Base-by-base conservation (phyloP, 2,329 filamentous ascomycete genomes). In the Chaetomium strumarium region DNA sequence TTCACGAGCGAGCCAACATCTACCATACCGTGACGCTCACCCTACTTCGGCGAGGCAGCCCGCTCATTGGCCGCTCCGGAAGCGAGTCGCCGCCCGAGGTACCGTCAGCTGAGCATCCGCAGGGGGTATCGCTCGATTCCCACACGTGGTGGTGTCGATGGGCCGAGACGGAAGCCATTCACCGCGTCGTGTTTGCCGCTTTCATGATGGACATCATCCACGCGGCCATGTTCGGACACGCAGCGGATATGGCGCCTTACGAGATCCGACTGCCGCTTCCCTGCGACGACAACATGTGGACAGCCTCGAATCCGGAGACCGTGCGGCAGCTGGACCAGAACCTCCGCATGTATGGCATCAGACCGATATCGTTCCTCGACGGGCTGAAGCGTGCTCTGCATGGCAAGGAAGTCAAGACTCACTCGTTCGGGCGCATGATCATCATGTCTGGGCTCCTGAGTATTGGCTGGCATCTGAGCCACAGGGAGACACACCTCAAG, bases 151-250 rank as follows among this genome's bases (percentile, higher is more conserved):
- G 90, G 90, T 82, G 84, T 56, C 81, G 88, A 53, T 96, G 90
- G 90, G 90, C 93, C 49, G 88, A 88, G 29, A 88, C 87, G 0
- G 90, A 96, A 66, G 88, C 90, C 0, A 95, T 91, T 58, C 82
- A 90, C 55, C 79, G 90, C 49, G 89, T 89, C 2, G 90, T 91
- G 0, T 96, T 93, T 69, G 89, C 84, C 0, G 90, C 90, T 0
- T 96, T 96, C 66, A 86, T 95, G 63, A 82, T 95, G 64, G 90
- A 96, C 64, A 87, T 89, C 7, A 85, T 88, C 1, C 90, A 96
- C 66, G 90, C 90, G 1, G 90, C 88, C 19, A 93, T 96, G 83
- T 96, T 96, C 63, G 90, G 90, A 0, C 90, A 96, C 66, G 84
- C 85, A 0, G 89, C 89, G 0, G 88, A 91, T 55, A 95, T 96